Percentiles rank a stretch among this genome's conserved stretches.
These are phyloP conservation scores for Candida krabiensis DNA, from an alignment of 805 yeast species.

Conservation along the genomic window DNA sequence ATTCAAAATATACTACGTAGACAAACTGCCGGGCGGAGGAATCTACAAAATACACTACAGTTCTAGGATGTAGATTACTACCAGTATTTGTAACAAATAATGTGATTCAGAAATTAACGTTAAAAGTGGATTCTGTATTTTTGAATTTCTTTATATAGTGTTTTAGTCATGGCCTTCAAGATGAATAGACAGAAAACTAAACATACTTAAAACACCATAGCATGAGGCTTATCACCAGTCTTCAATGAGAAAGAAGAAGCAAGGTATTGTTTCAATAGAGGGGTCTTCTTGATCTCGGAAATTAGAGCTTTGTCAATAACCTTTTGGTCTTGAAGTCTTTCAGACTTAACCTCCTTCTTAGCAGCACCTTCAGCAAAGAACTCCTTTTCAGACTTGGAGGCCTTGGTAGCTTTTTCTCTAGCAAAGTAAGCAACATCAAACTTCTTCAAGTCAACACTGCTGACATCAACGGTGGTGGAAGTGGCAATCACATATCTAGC, in stretches of 20 bases:
- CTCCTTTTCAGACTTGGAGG: conserved; percentile 86
- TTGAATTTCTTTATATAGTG: conserved; percentile 1
- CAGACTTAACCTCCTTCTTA: conserved; percentile 86
- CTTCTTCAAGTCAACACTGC: conserved; percentile 81
- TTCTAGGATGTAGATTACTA: too few relatives aligned
- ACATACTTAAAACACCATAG: conserved; percentile 81
- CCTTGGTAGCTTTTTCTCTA: conserved; percentile 84
- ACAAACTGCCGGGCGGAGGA: too few relatives aligned
- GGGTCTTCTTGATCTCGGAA: conserved; percentile 94
- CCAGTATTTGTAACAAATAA: too few relatives aligned
- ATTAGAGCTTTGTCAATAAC: conserved; percentile 88
- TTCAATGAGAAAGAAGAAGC: conserved; percentile 94
- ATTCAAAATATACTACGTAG: too few relatives aligned
- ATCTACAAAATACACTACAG: too few relatives aligned
- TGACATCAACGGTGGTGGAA: conserved; percentile 84
- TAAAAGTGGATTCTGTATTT: not conserved
- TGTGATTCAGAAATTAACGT: not conserved
- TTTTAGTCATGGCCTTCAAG: not conserved
- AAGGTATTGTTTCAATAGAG: conserved; percentile 94
- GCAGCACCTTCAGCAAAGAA: conserved; percentile 77
- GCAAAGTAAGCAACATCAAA: conserved; percentile 95
- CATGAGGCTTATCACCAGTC: conserved; percentile 98
- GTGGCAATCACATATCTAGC: conserved; percentile 99
- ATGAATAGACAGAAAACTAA: not conserved
- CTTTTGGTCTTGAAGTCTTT: conserved; percentile 97